Base-by-base conservation (phyloP, 306 rosid species). In the Acacia confusa region DNA sequence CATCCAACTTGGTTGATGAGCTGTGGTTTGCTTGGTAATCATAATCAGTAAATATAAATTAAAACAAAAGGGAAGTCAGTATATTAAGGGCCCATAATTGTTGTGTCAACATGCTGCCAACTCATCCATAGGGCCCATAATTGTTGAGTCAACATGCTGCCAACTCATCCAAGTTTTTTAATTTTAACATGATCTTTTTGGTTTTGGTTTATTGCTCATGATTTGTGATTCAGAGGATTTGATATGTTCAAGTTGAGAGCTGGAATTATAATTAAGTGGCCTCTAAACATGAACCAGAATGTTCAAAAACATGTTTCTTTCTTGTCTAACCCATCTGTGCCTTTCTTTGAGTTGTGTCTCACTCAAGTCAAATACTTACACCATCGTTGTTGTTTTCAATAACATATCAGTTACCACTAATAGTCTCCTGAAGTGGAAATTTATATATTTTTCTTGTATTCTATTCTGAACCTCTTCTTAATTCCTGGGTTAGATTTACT, bases 311-410 rank as follows among this genome's bases (percentile, higher is more conserved):
- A 24, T 27, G 20, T 10, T 22, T 4, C 2, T n/a, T 58, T 16
- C 52, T 78, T 80, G n/a, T 68, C 68, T 76, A 71, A 36, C 27
- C 60, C 3, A 28, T 44, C 15, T 20, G 27, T 72, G 43, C 32
- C 74, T 27, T 14, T 52, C 66, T 40, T 72, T 58, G 28, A 19
- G 64, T 22, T 69, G 43, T 53, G 19, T 48, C 84, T 86, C 72
- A 36, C 36, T 28, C 22, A 15, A 36, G 72, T 19, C 28, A 19
- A 36, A 67, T 19, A 19, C 47, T 67, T 41, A 36, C 72, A 19
- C 24, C 19, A 4, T 20, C 2, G 4, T 32, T 2, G 8, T 64
- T 5, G 6, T 67, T 15, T 15, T 70, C 36, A 43, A 15, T 43
- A 70, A 22, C 69, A 63, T 63, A 5, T 28, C 68, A n/a, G 15